Evolutionary conservation across 805 yeast genomes (phyloP), one percentile per base, ranked within the genome.

Genomic region (Hanseniaspora opuntiae): DNA sequence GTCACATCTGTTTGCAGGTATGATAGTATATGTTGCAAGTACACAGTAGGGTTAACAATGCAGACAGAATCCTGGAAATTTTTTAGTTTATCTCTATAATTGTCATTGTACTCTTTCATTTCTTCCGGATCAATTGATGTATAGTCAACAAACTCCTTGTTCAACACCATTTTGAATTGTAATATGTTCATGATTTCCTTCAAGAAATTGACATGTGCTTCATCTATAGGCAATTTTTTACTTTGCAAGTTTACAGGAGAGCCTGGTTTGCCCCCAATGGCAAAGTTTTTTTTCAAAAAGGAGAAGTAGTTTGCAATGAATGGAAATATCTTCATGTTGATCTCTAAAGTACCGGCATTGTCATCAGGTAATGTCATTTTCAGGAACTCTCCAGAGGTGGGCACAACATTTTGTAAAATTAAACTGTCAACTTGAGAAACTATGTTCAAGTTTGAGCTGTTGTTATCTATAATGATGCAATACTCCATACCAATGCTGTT

Each of bases 41-140:
- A 85, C 50, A 86, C 67, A 25, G 75, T 76, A 30, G 84, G 81
- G 56, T 74, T 76, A 46, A 78, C 75, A 7, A 74, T 64, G 7
- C 80, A 81, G 49, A 93, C 80, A 28, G 87, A 80, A 60, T 93
- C 97, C 67, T 93, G 96, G 61, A 90, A 82, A 10, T 76, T 72
- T 61, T 83, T 82, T 57, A 93, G 73, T 62, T 78, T 83, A 7
- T 73, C 65, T 66, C 99, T 78, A 28, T 65, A 62, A 50, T 87
- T 75, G 57, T 90, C 97, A 56, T 71, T 73, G 60, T 90, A 90
- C 62, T 84, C 89, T 54, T 82, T 83, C 54, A 82, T 80, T 4
- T 79, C 77, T 44, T 84, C 95, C 8, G 39, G 45, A 32, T 48
- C 56, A 30, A 48, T 47, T 47, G 80, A 85, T 55, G 82, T 84